phyloP scores from a whole-genome alignment of 805 yeast genomes.

The Wickerhamomyces strasburgensis region DNA sequence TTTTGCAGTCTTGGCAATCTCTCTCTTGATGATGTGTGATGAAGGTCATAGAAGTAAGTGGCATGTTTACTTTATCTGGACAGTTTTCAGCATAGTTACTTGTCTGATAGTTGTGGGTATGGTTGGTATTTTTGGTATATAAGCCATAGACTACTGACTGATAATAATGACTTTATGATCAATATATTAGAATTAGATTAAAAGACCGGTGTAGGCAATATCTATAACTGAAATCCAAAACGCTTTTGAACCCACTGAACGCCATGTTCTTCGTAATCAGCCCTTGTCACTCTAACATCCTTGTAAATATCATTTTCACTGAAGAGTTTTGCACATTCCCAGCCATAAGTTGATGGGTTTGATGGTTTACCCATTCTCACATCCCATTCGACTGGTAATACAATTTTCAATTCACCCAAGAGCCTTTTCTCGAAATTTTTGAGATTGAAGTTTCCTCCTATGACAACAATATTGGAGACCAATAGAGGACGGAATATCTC shows the following conservation, averaged over 20 bases:
- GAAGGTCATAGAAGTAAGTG: conserved; percentile 25
- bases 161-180: background rate
- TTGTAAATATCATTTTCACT: conserved; percentile 30
- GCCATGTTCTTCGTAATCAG: conserved; percentile 87
- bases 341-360: conserved; percentile 43
- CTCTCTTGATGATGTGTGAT: conserved; percentile 38
- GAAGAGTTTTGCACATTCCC: conserved; percentile 50
- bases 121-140: conserved; percentile 28
- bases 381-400: conserved; percentile 67
- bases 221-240: conserved; percentile 34
- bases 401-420: conserved; percentile 54
- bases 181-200: no score
- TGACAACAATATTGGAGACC: conserved; percentile 69
- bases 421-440: conserved; percentile 65
- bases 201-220: no score
- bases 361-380: conserved; percentile 41
- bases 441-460: conserved; percentile 78
- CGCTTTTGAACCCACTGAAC: conserved; percentile 38
- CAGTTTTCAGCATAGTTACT: conserved; percentile 34
- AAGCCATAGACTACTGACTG: conserved; percentile 2
- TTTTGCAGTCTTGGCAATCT: conserved; percentile 38
- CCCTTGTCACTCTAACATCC: conserved; percentile 59
- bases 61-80: conserved; percentile 41
- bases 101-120: conserved; percentile 41
- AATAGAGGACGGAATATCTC: conserved; percentile 69